Evolutionary conservation across 306 rosid species (phyloP), one percentile per base, ranked within the genome.

Genomic region (Cicer bijugum): DNA sequence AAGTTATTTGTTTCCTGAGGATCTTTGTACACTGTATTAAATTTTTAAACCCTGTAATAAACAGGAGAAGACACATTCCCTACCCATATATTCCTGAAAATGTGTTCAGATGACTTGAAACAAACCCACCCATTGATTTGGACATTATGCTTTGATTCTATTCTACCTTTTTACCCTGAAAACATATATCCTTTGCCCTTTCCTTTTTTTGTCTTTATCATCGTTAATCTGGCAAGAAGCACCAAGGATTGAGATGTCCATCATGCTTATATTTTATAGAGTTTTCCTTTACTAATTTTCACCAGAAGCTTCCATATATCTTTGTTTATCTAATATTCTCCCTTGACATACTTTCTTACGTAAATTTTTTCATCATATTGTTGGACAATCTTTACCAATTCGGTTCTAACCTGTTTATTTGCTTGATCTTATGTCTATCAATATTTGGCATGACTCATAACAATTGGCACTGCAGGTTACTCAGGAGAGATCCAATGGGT

Each of bases 401-500:
- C 55, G 20, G 51, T 45, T 47, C 17, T 61, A 61, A 61, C 45
- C 35, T 35, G 20, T 61, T 60, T 61, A 61, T 16, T 61, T 61
- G 67, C 46, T 37, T 61, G 67, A n/a, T 61, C 23, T 38, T 40
- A n/a, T 61, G 19, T 37, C 12, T 38, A 61, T 14, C 19, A 8
- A n/a, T 9, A 43, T 66, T 66, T 66, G 71, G 12, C 55, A 66
- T 43, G 39, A 66, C 53, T 44, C 40, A 9, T 12, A 12, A 44
- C 39, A 44, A 66, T 43, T 20, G 17, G 75, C 69, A 70, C 75
- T 69, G 81, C 81, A 92, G 97, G 86, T 81, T 89, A 71, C 87
- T 92, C 45, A 85, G 97, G 84, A 89, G 97, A 86, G 83, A 92
- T 86, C 96, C 96, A 77, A 92, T 88, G 97, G 96, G 97, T 80